phyloP scores from a whole-genome alignment of 495 filamentous ascomycete species.

The Stereocaulon alpinum region DNA sequence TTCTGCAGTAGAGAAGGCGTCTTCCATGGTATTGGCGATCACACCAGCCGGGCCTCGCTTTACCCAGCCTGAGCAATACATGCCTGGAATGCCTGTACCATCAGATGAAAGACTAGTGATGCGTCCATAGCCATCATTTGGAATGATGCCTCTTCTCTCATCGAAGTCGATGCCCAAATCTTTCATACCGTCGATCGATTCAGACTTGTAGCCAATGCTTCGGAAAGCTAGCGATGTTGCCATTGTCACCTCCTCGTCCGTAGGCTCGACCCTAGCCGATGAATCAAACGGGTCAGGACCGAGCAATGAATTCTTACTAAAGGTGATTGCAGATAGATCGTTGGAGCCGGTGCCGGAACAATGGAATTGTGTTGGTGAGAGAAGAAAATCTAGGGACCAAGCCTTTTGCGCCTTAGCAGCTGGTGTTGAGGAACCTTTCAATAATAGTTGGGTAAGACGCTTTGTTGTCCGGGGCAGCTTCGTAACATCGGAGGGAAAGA shows the following conservation, averaged over 20 bases:
- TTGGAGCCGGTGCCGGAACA: constrained; percentile 34
- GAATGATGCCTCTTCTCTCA: constrained; percentile 58
- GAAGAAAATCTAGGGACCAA: constrained; percentile 77
- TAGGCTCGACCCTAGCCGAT: constrained; percentile 32
- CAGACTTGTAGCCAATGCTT: constrained; percentile 84
- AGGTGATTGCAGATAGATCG: constrained; percentile 49
- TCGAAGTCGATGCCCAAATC: constrained; percentile 78
- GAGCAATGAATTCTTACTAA: constrained; percentile 51
- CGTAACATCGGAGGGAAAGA: constrained; percentile 50
- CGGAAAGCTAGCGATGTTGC: constrained; percentile 67
- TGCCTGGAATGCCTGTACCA: constrained; percentile 49
- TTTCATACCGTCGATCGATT: constrained; percentile 61
- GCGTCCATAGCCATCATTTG: constrained; percentile 74
- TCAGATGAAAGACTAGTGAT: constrained; percentile 38
- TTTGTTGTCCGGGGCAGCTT: constrained; percentile 61
- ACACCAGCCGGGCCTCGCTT: constrained; percentile 92
- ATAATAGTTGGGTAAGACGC: constrained; percentile 68
- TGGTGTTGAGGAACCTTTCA: constrained; percentile 53
- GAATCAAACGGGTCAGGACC: constrained; percentile 37
- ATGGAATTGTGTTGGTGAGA: constrained; percentile 62
- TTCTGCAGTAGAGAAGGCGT: constrained; percentile 84
- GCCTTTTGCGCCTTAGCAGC: constrained; percentile 43
- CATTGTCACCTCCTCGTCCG: constrained; percentile 45
- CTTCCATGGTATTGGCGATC: constrained; percentile 91
- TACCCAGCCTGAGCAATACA: constrained; percentile 95